Conservation (phyloP, 202 grass and related monocot genomes). For the Panicum virgatum region DNA sequence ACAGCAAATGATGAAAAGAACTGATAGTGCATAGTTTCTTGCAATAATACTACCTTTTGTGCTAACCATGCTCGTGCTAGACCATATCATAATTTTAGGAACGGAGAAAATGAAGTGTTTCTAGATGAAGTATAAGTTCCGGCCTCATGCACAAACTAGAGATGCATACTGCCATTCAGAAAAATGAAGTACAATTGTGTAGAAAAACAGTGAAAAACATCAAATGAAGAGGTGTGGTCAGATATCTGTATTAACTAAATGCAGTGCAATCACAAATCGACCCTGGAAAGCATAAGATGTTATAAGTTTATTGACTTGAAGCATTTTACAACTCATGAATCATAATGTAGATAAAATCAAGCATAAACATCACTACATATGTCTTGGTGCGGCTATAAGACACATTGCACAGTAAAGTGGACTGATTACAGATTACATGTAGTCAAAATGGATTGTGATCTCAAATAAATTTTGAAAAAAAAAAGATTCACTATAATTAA, state of each 20-base stretch:
- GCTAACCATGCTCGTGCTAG: background rate
- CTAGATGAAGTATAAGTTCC: background rate
- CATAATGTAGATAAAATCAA: slow-evolving; percentile 15
- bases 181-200: background rate
- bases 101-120: background rate
- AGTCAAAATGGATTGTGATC: background rate
- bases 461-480: slow-evolving; percentile 2
- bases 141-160: background rate
- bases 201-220: background rate
- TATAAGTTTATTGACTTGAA: background rate
- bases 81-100: background rate
- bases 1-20: background rate
- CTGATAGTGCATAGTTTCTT: background rate
- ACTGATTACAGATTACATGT: background rate
- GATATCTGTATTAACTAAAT: background rate
- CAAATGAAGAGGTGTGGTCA: background rate
- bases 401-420: background rate
- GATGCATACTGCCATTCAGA: background rate
- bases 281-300: background rate
- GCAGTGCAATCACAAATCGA: background rate
- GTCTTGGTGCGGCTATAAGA: background rate
- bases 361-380: background rate
- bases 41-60: background rate
- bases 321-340: slow-evolving; percentile 2
- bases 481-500: background rate